Evolutionary conservation across 495 filamentous ascomycete species (phyloP).

Genomic region (Aspergillus campestris): DNA sequence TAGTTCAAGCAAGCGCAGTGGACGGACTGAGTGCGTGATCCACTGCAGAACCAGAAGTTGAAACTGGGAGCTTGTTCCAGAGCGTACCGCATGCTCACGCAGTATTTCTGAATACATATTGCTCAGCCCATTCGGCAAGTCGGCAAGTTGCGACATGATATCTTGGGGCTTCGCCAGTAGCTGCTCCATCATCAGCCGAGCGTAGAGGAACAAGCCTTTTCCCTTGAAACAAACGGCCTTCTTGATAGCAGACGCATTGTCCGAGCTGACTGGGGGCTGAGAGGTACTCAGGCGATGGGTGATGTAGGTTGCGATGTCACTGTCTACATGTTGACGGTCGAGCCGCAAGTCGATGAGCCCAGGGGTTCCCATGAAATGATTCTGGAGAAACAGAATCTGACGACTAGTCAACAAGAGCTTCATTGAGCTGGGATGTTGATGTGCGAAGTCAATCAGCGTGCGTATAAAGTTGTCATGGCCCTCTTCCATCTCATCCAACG

Average conservation of each 20-base stretch:
- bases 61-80: constrained; percentile 22
- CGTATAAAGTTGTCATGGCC: constrained; percentile 28
- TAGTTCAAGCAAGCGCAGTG: constrained; percentile 42
- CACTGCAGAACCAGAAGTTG: constrained; percentile 35
- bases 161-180: constrained; percentile 11
- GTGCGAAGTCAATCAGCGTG: constrained; percentile 21
- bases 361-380: not conserved
- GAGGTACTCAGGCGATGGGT: constrained; percentile 10
- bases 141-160: constrained; percentile 13
- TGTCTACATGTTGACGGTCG: constrained; percentile 21
- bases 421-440: constrained; percentile 22
- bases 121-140: constrained; percentile 17
- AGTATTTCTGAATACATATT: constrained; percentile 42
- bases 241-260: not conserved
- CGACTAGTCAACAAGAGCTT: constrained; percentile 41
- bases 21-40: constrained; percentile 41
- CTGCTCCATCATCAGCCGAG: constrained; percentile 36
- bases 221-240: not conserved
- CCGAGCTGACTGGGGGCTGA: not conserved
- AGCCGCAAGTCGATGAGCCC: constrained; percentile 21
- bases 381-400: constrained; percentile 12
- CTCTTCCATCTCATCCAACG: constrained; percentile 39
- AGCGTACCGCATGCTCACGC: constrained; percentile 27
- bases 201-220: constrained; percentile 16
- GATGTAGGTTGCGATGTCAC: constrained; percentile 32